phyloP scores from a whole-genome alignment of 495 filamentous ascomycete genomes.

The Trichocladium antarcticum region DNA sequence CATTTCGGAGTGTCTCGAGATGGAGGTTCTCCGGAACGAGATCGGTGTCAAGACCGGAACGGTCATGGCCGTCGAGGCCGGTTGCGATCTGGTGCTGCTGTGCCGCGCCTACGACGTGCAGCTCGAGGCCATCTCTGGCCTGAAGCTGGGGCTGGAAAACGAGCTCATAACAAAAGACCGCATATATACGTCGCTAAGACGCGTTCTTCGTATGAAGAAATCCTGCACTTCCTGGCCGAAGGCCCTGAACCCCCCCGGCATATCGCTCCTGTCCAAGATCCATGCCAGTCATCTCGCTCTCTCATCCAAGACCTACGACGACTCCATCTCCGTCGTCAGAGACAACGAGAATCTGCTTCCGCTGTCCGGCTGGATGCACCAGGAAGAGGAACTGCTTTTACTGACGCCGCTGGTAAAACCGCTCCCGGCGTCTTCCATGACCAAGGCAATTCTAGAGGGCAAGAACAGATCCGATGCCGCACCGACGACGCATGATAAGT shows the following conservation, averaged over 20 bases:
- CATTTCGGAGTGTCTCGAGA: slow-evolving; percentile 91
- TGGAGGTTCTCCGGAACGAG: slow-evolving; percentile 83
- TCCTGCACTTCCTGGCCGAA: slow-evolving; percentile 75
- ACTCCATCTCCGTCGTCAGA: slow-evolving; percentile 74
- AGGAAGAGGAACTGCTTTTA: slow-evolving; percentile 73
- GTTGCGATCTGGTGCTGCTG: slow-evolving; percentile 74
- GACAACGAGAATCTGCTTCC: slow-evolving; percentile 72
- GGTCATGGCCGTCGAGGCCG: slow-evolving; percentile 88
- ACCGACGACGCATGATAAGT: slow-evolving; percentile 43
- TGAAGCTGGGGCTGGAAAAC: slow-evolving; percentile 78
- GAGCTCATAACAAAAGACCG: slow-evolving; percentile 67
- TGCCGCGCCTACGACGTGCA: slow-evolving; percentile 79
- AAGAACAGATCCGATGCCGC: slow-evolving; percentile 32
- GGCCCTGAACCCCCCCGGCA: slow-evolving; percentile 67
- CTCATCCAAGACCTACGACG: slow-evolving; percentile 72
- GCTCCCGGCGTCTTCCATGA: slow-evolving; percentile 66
- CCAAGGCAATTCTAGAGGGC: slow-evolving; percentile 41
- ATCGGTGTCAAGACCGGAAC: slow-evolving; percentile 87
- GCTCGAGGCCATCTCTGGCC: slow-evolving; percentile 71
- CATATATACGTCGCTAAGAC: slow-evolving; percentile 59
- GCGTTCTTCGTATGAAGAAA: slow-evolving; percentile 64
- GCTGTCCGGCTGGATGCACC: slow-evolving; percentile 60
- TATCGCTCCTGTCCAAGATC: slow-evolving; percentile 58
- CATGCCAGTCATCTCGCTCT: slow-evolving; percentile 68
- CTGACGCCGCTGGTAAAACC: slow-evolving; percentile 80